A percentile compares a stretch with the other conserved stretches of the same genome.
Evolutionary conservation across 2,329 filamentous ascomycete genomes (phyloP).

Genomic region (Chalaropsis thielavioides): DNA sequence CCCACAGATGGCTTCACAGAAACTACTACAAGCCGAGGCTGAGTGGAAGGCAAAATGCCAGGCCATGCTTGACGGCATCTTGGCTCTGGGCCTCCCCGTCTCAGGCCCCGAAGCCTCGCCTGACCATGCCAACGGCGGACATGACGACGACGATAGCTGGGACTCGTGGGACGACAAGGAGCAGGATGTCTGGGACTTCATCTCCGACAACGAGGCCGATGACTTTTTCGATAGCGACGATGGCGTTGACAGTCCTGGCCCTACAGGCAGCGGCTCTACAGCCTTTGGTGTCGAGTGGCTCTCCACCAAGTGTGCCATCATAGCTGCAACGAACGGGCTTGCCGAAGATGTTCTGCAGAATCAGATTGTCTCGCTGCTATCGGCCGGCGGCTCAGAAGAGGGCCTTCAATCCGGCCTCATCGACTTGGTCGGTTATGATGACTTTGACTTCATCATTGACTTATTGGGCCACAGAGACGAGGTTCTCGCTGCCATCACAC

Average conservation of each 20-base stretch:
- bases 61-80: slow-evolving; percentile 75
- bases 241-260: slow-evolving; percentile 25
- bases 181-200: slow-evolving; percentile 87
- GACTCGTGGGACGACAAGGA: slow-evolving; percentile 45
- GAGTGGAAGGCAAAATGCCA: slow-evolving; percentile 76
- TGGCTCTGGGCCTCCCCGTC: slow-evolving; percentile 45
- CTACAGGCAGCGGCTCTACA: slow-evolving; percentile 21
- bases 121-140: slow-evolving; percentile 26
- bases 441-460: slow-evolving; percentile 84
- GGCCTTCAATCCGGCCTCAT: slow-evolving; percentile 83
- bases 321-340: slow-evolving; percentile 53
- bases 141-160: slow-evolving; percentile 37
- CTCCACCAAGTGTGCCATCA: slow-evolving; percentile 46
- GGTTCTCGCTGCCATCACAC: slow-evolving; percentile 37
- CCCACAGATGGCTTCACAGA: slow-evolving; percentile 5
- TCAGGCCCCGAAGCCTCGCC: slow-evolving; percentile 24
- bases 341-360: slow-evolving; percentile 56
- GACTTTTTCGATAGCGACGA: slow-evolving; percentile 28
- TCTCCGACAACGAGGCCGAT: slow-evolving; percentile 59
- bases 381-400: slow-evolving; percentile 55
- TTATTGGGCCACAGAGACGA: slow-evolving; percentile 64
- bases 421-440: slow-evolving; percentile 83
- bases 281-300: slow-evolving; percentile 56
- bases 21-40: neutral
- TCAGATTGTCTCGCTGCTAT: slow-evolving; percentile 62